Base-by-base conservation (phyloP, 805 yeast species). In the Kuraishia borneana region DNA sequence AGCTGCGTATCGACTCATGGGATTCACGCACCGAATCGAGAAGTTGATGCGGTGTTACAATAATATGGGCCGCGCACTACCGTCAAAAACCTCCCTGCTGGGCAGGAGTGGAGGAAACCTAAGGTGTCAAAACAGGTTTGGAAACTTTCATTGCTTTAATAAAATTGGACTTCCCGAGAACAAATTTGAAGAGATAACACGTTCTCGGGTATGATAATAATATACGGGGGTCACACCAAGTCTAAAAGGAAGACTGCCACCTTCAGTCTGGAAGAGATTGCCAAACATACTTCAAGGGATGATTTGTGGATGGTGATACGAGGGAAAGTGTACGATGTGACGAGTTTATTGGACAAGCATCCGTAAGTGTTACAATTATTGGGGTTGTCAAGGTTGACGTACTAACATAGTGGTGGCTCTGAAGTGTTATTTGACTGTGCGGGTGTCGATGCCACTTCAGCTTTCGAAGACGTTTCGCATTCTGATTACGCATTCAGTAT, bases 401-500 rank as follows among this genome's bases (percentile, higher is more conserved):
- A 18, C 34, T 31, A 31, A 31, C 34, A 26, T 14, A 31, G 35
- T 18, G 95, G 95, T 51, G 95, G 95, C 37, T 80, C 77, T 36
- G 95, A 83, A 51, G 82, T 83, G 21, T 63, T 84, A 37, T 58
- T 73, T 33, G 94, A 83, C 45, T 69, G 75, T 50, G 94, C 82
- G 21, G 95, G 95, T 30, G 68, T 69, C 39, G 95, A 85, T 53
- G 88, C 87, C 35, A 75, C 83, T 10, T 60, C 53, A 32, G 71
- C 76, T 18, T 76, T 76, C 43, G 76, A 73, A 26, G 96, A 89
- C 48, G 63, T 62, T 16, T 60, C 61, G 3, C 96, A 89, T 55
- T 76, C 92, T 4, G 89, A 83, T 41, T 62, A 79, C 31, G 94
- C 96, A 1, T 81, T 83, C 54, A 92, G 83, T 34, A 79, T 88